These are phyloP conservation scores for Triticum aestivum DNA, from an alignment of 176 grass and related monocot species.

Conservation along the genomic window IWGSC_CS_RefSeq_v2.1 NC_057796.1:396473369-396473868, in stretches of 20 bases:
- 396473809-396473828: neutral
- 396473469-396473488: too few relatives aligned
- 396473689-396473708: slow-evolving; percentile 56
- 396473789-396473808: slow-evolving; percentile 24
- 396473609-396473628: neutral
- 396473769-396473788: slow-evolving; percentile 76
- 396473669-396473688: slow-evolving; percentile 33
- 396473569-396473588: neutral
- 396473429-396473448: too few relatives aligned
- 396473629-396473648: slow-evolving; percentile 5
- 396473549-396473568: neutral
- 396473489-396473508: too few relatives aligned
- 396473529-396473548: neutral
- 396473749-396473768: slow-evolving; percentile 82
- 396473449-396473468: too few relatives aligned
- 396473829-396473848: neutral
- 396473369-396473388: too few relatives aligned
- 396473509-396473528: too few relatives aligned
- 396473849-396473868: neutral
- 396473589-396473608: neutral
- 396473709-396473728: slow-evolving; percentile 67
- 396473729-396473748: slow-evolving; percentile 71
- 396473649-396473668: slow-evolving; percentile 48
- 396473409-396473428: too few relatives aligned
- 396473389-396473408: too few relatives aligned